A percentile compares a stretch with the other conserved stretches of the same genome.
Evolutionary conservation across 164 flowering plant species (phyloP).

Genomic region (Vitis cinerea): DNA sequence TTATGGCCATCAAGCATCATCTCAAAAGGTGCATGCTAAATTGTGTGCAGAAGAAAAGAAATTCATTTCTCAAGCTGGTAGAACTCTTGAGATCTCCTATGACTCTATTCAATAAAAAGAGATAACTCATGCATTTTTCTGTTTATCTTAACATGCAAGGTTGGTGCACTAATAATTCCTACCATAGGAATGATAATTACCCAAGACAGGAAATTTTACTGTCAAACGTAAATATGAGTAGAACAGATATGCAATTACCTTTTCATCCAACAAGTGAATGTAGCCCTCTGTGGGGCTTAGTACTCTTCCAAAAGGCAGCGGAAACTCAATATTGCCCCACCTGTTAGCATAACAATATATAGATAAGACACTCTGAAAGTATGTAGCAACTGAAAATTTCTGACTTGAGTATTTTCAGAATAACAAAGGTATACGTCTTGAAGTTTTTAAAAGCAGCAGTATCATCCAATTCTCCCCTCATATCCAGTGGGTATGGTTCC

Average conservation of each 20-base stretch:
- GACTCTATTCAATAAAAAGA: too few species aligned
- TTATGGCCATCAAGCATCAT: too few species aligned
- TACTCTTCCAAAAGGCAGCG: conserved; percentile 90
- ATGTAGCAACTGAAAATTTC: neutral
- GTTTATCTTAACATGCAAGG: too few species aligned
- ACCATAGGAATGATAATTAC: neutral
- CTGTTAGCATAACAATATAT: conserved; percentile 30
- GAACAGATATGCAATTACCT: conserved; percentile 37
- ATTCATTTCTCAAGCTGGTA: too few species aligned
- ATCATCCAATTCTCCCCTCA: conserved; percentile 94
- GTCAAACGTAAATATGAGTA: too few species aligned
- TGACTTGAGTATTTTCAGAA: neutral
- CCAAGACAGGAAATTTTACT: neutral
- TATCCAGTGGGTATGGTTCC: conserved; percentile 85
- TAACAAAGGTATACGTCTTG: conserved; percentile 52
- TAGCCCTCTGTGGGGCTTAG: conserved; percentile 77
- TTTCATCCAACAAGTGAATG: conserved; percentile 78
- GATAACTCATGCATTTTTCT: too few species aligned
- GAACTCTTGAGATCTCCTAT: too few species aligned
- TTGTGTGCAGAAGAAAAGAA: too few species aligned
- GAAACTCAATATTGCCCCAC: conserved; percentile 87
- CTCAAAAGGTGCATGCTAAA: too few species aligned
- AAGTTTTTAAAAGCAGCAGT: conserved; percentile 94
- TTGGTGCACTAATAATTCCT: too few species aligned
- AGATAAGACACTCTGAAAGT: neutral